phyloP scores from a whole-genome alignment of 2,329 filamentous ascomycete species.

The Claviceps monticola region DNA sequence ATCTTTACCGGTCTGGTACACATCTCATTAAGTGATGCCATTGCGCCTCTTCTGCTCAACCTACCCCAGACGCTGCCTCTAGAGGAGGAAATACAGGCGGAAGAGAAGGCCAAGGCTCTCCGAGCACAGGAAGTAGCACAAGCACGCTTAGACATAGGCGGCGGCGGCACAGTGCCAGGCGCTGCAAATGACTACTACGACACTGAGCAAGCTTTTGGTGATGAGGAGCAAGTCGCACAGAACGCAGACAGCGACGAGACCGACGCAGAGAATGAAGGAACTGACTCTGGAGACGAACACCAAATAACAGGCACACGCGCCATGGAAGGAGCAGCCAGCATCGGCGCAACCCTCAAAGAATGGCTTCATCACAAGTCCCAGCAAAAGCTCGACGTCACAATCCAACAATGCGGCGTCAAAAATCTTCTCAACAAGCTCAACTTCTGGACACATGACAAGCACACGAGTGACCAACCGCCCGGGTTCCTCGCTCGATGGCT shows the following conservation, averaged over 20 bases:
- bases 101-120: conserved; percentile 34
- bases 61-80: conserved; percentile 60
- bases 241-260: conserved; percentile 15
- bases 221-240: conserved; percentile 14
- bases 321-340: conserved; percentile 24
- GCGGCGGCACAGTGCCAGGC: conserved; percentile 7
- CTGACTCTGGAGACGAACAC: conserved; percentile 14
- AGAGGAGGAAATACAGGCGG: conserved; percentile 31
- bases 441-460: conserved; percentile 13
- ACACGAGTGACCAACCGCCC: conserved; percentile 17
- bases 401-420: conserved; percentile 15
- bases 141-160: conserved; percentile 11
- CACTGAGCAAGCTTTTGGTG: conserved; percentile 20
- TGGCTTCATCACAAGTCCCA: conserved; percentile 24
- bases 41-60: conserved; percentile 63
- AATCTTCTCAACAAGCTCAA: conserved; percentile 14
- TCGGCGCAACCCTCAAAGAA: conserved; percentile 18
- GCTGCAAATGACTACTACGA: conserved; percentile 24
- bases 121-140: conserved; percentile 10
- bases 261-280: conserved; percentile 13
- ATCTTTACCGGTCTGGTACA: conserved; percentile 68
- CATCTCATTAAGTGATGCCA: conserved; percentile 55
- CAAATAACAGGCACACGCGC: conserved; percentile 16
- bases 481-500: conserved; percentile 54
- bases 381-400: conserved; percentile 16